Percentiles rank a stretch among this genome's conserved stretches.
Conservation (phyloP, 768 basidiomycete genomes). For the Podaxis sp. region DNA sequence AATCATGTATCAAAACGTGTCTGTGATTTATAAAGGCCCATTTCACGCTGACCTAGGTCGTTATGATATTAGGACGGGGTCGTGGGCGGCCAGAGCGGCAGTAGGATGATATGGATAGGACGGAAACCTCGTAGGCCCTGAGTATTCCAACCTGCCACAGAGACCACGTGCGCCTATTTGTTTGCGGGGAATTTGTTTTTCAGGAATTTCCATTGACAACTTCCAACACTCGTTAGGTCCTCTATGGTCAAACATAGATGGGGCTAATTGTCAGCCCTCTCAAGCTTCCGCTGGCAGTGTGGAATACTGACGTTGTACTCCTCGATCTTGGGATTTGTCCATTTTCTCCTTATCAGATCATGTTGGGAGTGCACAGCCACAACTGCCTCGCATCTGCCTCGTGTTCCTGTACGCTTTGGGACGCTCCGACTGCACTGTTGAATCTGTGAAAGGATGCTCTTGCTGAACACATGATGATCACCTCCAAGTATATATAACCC, state of each 20-base stretch:
- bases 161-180: slow-evolving; percentile 9
- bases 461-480: no score
- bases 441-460: background rate
- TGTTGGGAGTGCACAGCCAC: background rate
- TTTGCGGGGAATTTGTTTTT: slow-evolving; percentile 1
- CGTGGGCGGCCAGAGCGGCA: slow-evolving; percentile 6
- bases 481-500: no score
- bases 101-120: background rate
- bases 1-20: slow-evolving; percentile 9
- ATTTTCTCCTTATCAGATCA: background rate
- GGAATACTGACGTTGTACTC: background rate
- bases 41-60: slow-evolving; percentile 4
- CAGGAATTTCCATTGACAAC: background rate
- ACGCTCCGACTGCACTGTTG: background rate
- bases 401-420: background rate
- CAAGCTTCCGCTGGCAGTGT: no score
- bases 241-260: background rate
- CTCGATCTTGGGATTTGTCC: background rate
- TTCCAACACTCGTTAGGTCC: background rate
- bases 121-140: background rate
- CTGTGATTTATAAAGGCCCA: background rate
- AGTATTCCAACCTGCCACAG: background rate
- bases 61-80: background rate
- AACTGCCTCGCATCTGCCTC: background rate
- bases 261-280: background rate